phyloP scores from a whole-genome alignment of 2,329 filamentous ascomycete species.

The Epichloe aotearoae region DNA sequence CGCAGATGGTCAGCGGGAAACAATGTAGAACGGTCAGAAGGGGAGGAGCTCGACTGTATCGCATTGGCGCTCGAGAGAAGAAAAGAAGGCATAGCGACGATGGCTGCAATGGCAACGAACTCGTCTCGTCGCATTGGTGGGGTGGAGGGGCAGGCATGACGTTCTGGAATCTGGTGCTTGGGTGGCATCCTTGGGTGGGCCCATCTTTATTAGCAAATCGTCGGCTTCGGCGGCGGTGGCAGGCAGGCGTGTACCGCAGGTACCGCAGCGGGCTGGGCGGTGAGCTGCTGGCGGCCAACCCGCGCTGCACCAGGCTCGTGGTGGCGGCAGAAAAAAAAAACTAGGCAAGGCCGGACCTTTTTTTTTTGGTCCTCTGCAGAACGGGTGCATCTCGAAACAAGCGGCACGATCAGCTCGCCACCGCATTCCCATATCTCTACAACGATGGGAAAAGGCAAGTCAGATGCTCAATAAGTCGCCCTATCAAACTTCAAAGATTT shows the following conservation, averaged over 20 bases:
- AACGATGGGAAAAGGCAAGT: not conserved
- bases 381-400: not conserved
- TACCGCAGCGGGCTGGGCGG: not conserved
- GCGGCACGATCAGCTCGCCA: not conserved
- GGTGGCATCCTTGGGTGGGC: not conserved
- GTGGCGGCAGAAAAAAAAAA: slow-evolving; percentile 16
- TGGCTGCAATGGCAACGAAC: not conserved
- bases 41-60: not conserved
- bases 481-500: not conserved
- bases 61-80: not conserved
- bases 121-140: slow-evolving; percentile 9
- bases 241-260: no score
- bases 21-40: not conserved
- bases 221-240: no score
- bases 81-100: not conserved
- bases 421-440: slow-evolving; percentile 1
- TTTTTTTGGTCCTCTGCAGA: slow-evolving; percentile 12
- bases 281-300: not conserved
- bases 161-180: not conserved
- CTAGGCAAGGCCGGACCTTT: slow-evolving; percentile 14
- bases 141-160: slow-evolving; percentile 19
- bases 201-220: not conserved
- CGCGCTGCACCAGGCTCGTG: slow-evolving; percentile 1
- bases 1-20: not conserved
- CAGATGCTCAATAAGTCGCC: not conserved